These are phyloP conservation scores for Daldinia sp. DNA, from an alignment of 2,329 filamentous ascomycete species.

Conservation along the genomic window DNA sequence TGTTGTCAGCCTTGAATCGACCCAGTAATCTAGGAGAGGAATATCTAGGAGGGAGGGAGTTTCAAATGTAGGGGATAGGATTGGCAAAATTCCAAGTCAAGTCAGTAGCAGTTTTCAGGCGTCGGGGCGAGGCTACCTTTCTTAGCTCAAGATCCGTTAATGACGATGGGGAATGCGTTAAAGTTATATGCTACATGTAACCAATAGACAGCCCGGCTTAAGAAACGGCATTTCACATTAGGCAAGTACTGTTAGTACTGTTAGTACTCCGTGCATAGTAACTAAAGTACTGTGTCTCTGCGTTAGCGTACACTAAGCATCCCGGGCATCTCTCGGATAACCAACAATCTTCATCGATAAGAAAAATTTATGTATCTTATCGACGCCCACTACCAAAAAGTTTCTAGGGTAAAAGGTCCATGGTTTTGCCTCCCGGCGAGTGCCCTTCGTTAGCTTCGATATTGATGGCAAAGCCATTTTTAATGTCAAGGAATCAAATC, in stretches of 20 bases:
- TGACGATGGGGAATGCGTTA: constrained; percentile 29
- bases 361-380: constrained; percentile 11
- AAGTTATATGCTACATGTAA: constrained; percentile 1
- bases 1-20: background rate
- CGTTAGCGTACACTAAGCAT: background rate
- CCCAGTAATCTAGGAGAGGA: constrained; percentile 3
- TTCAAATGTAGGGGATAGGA: constrained; percentile 14
- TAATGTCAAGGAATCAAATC: constrained; percentile 20
- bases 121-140: constrained; percentile 17
- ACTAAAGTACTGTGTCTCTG: background rate
- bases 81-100: constrained; percentile 13
- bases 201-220: constrained; percentile 6
- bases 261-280: constrained; percentile 18
- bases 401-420: constrained; percentile 6
- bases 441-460: constrained; percentile 12
- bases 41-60: constrained; percentile 15
- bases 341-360: constrained; percentile 27
- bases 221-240: constrained; percentile 1
- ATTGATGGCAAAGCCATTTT: background rate
- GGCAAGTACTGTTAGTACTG: constrained; percentile 4
- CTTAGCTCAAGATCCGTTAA: constrained; percentile 11
- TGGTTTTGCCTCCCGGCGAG: constrained; percentile 23
- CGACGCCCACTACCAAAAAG: background rate
- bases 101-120: constrained; percentile 19
- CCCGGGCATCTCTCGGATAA: background rate